Base-by-base conservation (phyloP, 441 rosid species). In the Cnidoscolus chayamansa region DNA sequence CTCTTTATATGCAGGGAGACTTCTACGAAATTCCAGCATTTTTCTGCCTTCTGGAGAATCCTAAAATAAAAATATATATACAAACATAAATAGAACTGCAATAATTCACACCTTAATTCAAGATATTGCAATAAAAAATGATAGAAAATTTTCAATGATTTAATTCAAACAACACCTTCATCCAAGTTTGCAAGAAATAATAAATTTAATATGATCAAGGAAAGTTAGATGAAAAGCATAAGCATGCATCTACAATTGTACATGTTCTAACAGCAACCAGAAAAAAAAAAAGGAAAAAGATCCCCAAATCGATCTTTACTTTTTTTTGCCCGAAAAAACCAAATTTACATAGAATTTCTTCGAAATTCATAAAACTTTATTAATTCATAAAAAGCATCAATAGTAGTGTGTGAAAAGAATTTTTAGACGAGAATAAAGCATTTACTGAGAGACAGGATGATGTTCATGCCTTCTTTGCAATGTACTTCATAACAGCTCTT, bases 1-100 rank as follows among this genome's bases (percentile, higher is more conserved):
- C 85, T 87, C 92, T 76, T 82, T 88, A 67, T 83, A 90, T 69
- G 95, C 94, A 62, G 98, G 97, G 64, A 94, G 94, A 77, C 78
- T 79, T 80, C 70, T 85, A 51, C 96, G 92, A 81, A 85, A 85
- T 77, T 86, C 86, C 56, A 90, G 79, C 81, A 91, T 85, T 81
- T 81, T 79, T 77, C 43, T 82, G 72, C 97, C 98, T 79, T 86
- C 90, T 56, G 37, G 72, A 48, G 94, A 93, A 63, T 85, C 84
- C 98, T 93, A 73, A 64, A 72, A 76, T 25, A 25, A 25, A 25
- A 25, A 25, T 25, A 25, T 25, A 25, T 25, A 25, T 25, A 57
- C 48, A 75, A 58, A 12, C 7, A 43, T 17, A 71, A 68, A 65
- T 73, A 37, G 15, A 80, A 79, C 25, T 19, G 51, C 50, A 67